A percentile compares a stretch with the other conserved stretches of the same genome.
Evolutionary conservation across 2,329 filamentous ascomycete genomes (phyloP).

Genomic region (Amauroascus niger): DNA sequence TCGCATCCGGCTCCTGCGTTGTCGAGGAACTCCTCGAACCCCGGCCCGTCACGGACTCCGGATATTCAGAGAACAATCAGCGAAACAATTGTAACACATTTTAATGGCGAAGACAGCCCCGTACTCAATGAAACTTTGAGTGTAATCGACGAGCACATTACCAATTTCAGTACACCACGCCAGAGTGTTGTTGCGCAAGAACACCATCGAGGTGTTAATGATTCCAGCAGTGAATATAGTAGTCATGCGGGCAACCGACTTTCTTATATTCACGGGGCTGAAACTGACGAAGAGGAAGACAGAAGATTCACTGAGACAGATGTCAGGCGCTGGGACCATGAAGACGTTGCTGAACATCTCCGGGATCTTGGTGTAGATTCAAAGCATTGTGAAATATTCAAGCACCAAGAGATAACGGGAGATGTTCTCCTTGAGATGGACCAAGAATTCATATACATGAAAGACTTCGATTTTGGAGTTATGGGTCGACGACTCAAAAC

Average conservation of each 20-base stretch:
- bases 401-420: slow-evolving; percentile 90
- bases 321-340: slow-evolving; percentile 68
- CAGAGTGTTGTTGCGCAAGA: slow-evolving; percentile 44
- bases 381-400: slow-evolving; percentile 85
- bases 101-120: slow-evolving; percentile 52
- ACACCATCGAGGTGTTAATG: slow-evolving; percentile 50
- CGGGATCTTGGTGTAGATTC: slow-evolving; percentile 77
- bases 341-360: slow-evolving; percentile 79
- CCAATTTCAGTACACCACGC: slow-evolving; percentile 61
- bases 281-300: slow-evolving; percentile 84
- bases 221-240: slow-evolving; percentile 87
- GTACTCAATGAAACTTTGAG: slow-evolving; percentile 92
- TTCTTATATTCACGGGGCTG: slow-evolving; percentile 78
- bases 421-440: slow-evolving; percentile 92
- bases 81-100: slow-evolving; percentile 42
- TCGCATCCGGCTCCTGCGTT: slow-evolving; percentile 13
- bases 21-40: not conserved
- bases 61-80: slow-evolving; percentile 38
- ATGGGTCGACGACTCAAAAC: slow-evolving; percentile 84
- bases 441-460: slow-evolving; percentile 87
- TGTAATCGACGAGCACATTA: slow-evolving; percentile 95
- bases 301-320: slow-evolving; percentile 59
- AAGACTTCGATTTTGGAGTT: slow-evolving; percentile 85
- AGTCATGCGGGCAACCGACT: slow-evolving; percentile 63
- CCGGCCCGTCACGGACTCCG: slow-evolving; percentile 24